A percentile compares a stretch with the other conserved stretches of the same genome.
phyloP scores from a whole-genome alignment of 2,329 filamentous ascomycete species.

The Plectosphaerella plurivora region DNA sequence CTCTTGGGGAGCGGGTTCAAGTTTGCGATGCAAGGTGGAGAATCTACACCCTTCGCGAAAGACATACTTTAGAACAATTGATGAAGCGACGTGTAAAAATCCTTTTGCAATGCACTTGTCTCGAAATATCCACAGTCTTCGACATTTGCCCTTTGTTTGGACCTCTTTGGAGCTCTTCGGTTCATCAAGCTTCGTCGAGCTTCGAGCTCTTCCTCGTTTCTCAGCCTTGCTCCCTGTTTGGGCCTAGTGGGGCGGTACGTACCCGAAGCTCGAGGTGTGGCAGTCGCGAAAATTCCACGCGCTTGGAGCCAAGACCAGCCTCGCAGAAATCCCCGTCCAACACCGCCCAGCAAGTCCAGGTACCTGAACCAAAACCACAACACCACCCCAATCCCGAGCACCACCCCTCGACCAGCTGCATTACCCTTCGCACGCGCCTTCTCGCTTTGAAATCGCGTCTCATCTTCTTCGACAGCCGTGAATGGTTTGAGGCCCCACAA shows the following conservation, averaged over 20 bases:
- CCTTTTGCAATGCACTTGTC: no score
- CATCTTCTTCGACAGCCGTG: slow-evolving; percentile 12
- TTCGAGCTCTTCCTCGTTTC: background rate
- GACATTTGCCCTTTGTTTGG: background rate
- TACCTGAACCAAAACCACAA: slow-evolving; percentile 5
- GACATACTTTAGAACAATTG: no score
- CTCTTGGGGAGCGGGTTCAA: no score
- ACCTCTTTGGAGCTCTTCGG: background rate
- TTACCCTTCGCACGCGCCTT: slow-evolving; percentile 3
- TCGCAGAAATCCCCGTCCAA: slow-evolving; percentile 28
- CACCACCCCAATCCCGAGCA: slow-evolving; percentile 2
- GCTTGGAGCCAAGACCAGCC: slow-evolving; percentile 20
- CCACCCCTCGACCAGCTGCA: background rate
- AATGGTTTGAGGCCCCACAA: slow-evolving; percentile 21
- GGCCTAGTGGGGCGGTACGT: slow-evolving; percentile 22
- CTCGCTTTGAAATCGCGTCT: background rate
- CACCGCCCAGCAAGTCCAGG: slow-evolving; percentile 14
- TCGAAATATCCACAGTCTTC: no score
- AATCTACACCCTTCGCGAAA: no score
- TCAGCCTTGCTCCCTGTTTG: slow-evolving; percentile 27
- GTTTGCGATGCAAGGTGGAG: no score
- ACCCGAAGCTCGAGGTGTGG: slow-evolving; percentile 1
- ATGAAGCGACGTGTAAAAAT: no score
- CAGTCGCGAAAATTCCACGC: slow-evolving; percentile 31
- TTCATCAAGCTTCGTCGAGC: background rate